phyloP scores from a whole-genome alignment of 2,329 filamentous ascomycete genomes.

The Claviceps quebecensis region DNA sequence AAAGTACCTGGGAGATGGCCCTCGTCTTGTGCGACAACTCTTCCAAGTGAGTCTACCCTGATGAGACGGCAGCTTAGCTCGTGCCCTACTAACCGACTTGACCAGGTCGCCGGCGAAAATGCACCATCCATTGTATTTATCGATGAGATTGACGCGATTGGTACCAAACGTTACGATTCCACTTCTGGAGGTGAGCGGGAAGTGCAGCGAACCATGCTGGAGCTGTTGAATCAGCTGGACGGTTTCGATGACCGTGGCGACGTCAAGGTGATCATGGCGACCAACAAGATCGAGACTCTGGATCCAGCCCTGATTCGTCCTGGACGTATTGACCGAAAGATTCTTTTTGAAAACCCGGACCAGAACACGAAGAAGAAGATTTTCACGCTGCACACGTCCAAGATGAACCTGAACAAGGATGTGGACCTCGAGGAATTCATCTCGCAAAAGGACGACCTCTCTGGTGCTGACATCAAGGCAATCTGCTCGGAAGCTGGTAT shows the following conservation, averaged over 20 bases:
- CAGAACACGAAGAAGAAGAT: slow-evolving; percentile 96
- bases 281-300: slow-evolving; percentile 97
- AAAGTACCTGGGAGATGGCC: slow-evolving; percentile 95
- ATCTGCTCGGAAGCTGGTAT: slow-evolving; percentile 96
- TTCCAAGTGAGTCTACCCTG: slow-evolving; percentile 50
- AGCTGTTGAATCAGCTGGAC: slow-evolving; percentile 94
- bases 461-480: slow-evolving; percentile 94
- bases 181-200: slow-evolving; percentile 94
- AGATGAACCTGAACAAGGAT: slow-evolving; percentile 93
- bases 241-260: slow-evolving; percentile 98
- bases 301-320: slow-evolving; percentile 93
- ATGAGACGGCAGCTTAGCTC: not conserved
- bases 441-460: slow-evolving; percentile 93
- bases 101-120: slow-evolving; percentile 80
- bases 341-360: slow-evolving; percentile 54
- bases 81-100: slow-evolving; percentile 1
- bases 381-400: slow-evolving; percentile 92
- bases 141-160: slow-evolving; percentile 97
- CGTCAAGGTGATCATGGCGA: slow-evolving; percentile 99
- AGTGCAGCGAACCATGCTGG: slow-evolving; percentile 96
- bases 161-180: slow-evolving; percentile 96
- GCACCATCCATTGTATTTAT: slow-evolving; percentile 97
- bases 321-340: slow-evolving; percentile 97
- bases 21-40: slow-evolving; percentile 84
- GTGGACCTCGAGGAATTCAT: slow-evolving; percentile 99